Base-by-base conservation (phyloP, 148 eudicot genomes). In the Chenopodium album region DNA sequence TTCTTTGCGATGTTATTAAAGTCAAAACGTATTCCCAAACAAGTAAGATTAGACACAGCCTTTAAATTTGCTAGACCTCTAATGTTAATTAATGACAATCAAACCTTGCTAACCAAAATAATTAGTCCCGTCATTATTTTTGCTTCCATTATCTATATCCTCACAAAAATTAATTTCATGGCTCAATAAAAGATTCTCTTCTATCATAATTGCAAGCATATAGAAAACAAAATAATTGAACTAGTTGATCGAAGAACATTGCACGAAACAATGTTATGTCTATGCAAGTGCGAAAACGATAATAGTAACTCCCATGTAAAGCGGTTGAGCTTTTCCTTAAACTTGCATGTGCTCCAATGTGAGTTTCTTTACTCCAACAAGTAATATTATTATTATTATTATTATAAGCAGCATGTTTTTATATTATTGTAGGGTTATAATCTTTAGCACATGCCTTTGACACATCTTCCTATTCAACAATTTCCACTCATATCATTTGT, bases 301-400 rank as follows among this genome's bases (percentile, higher is more conserved):
- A 8, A 11, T 23, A 68, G 20, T 68, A 7, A 13, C 14, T 41
- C 28, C 50, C 59, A 46, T 73, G 31, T 56, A 76, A 59, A 76
- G 71, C 65, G 50, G 71, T 77, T 60, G 79, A 37, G 52, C 71
- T 77, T 77, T 64, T 44, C 54, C 71, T 41, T 11, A 76, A 77
- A 63, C 71, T 34, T 34, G 17, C 79, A 77, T 77, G 79, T 77
- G 79, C 22, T 34, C 3, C 79, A 76, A 76, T 60, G 69, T 62
- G 65, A 59, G 28, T 59, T 63, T 41, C 29, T 37, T 63, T 11
- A 76, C 50, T 62, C 22, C 28, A 2, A 6, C 26, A 19, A 4
- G 4, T 17, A 76, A 3, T 17, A 34, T 37, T 16, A 34, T 20
- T 48, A 60, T 41, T 17, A 34, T 37, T 16, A 34, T 20, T 48